phyloP scores from a whole-genome alignment of 257 asterid genomes.

The Avicennia marina region DNA sequence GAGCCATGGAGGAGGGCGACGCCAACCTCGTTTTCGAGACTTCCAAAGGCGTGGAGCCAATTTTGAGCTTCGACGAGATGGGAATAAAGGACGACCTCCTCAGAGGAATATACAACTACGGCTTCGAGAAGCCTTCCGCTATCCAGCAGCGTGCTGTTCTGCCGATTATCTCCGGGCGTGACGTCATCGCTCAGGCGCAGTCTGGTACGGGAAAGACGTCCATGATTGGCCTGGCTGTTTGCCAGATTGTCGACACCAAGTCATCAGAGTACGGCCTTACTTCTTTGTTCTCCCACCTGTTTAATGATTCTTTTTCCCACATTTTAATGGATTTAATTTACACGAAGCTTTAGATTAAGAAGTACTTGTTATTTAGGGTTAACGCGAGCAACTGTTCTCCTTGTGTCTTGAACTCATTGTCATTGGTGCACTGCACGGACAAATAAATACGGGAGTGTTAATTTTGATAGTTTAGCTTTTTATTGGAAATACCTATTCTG shows the following conservation, averaged over 20 bases:
- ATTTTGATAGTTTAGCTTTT: no score
- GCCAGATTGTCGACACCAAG: conserved; percentile 82
- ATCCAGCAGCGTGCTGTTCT: conserved; percentile 85
- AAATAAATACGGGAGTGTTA: no score
- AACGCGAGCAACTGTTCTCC: no score
- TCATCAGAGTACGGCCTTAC: conserved; percentile 64
- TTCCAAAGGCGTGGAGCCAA: conserved; percentile 81
- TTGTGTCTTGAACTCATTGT: no score
- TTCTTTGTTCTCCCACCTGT: not conserved
- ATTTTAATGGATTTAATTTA: no score
- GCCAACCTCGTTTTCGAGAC: conserved; percentile 71
- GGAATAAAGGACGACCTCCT: conserved; percentile 76
- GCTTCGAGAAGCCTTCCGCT: conserved; percentile 94
- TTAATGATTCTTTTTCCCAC: no score
- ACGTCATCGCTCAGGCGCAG: conserved; percentile 93
- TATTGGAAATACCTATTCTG: no score
- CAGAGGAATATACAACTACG: conserved; percentile 75
- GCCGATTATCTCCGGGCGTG: conserved; percentile 80
- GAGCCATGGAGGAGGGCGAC: conserved; percentile 48
- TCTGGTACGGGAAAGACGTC: conserved; percentile 92
- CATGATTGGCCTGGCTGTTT: conserved; percentile 91
- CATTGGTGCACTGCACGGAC: no score
- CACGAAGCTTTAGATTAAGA: no score
- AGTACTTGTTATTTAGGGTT: no score
- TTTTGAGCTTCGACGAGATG: conserved; percentile 80